Base-by-base conservation (phyloP, 495 filamentous ascomycete genomes). In the Penicillium canescens region DNA sequence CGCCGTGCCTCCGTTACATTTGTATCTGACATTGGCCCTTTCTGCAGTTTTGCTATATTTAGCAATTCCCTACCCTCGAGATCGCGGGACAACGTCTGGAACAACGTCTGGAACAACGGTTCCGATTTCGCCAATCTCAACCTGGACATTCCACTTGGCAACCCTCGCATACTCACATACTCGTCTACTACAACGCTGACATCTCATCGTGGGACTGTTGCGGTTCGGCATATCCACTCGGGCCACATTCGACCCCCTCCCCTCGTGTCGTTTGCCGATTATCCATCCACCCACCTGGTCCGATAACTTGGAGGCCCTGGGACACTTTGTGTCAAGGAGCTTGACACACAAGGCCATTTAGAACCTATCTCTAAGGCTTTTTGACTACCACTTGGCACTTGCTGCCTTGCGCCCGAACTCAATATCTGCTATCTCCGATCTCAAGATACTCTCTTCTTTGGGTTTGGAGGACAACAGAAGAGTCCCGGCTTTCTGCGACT, bases 1-100 rank as follows among this genome's bases (percentile, higher is more conserved):
- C 60, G 63, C 63, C 50, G 54, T 53, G 55, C 50, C 46, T 45
- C 49, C 37, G 50, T 62, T 60, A 50, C 55, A 59, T 62, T 57
- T 51, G 51, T 66, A 60, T 60, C 63, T 66, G 61, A 65, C 66
- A 59, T 54, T 68, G 56, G 55, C 47, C 54, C 55, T 63, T 54
- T 59, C 60, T 63, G 58, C 63, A 65, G 65, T 37, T 64, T 64
- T 67, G 67, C 70, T 73, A 73, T 68, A 70, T 67, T 73, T 74
- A 74, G 71, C 60, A 72, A 62, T 61, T 43, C 13, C 49, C 49
- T 63, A 26, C 53, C 59, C 57, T 71, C 60, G 54, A 56, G 57
- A 60, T 62, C 61, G 59, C 64, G 55, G 57, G 57, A 61, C 63
- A 56, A 50, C 57, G 55, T 40, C 55, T 62, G 62, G 68, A 65